These are phyloP conservation scores for Puccinia hordei DNA, from an alignment of 1,284 basidiomycete species.

Conservation along the genomic window DNA sequence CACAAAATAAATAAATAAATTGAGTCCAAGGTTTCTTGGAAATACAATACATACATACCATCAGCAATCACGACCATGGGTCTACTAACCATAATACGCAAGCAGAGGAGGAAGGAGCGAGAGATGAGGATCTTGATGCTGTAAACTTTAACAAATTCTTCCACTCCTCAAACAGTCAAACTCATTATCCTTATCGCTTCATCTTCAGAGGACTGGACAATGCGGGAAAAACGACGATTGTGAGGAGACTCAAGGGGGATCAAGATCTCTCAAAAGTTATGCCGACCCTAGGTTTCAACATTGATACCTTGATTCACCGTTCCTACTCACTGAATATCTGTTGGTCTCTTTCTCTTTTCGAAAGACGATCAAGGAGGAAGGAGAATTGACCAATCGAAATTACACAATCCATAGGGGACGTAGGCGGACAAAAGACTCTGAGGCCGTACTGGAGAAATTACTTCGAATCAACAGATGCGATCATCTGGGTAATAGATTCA, in stretches of 20 bases:
- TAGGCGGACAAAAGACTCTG: constrained; percentile 91
- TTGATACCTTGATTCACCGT: constrained; percentile 83
- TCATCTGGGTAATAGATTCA: constrained; percentile 99
- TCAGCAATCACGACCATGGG: constrained; percentile 64
- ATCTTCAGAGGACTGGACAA: constrained; percentile 87
- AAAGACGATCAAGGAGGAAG: constrained; percentile 15
- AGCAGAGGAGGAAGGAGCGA: constrained; percentile 89
- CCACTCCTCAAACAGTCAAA: neutral
- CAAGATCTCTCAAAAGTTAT: constrained; percentile 77
- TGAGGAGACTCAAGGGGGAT: constrained; percentile 90
- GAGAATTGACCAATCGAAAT: constrained; percentile 19
- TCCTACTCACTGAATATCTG: constrained; percentile 33
- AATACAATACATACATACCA: no score
- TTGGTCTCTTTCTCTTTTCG: constrained; percentile 30
- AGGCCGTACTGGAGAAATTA: constrained; percentile 99
- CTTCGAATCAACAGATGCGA: constrained; percentile 96
- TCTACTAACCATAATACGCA: constrained; percentile 92
- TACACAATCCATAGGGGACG: constrained; percentile 77
- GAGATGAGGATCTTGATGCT: constrained; percentile 96
- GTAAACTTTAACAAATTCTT: constrained; percentile 62
- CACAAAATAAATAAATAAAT: no score
- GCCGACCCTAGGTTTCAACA: constrained; percentile 97
- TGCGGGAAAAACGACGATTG: constrained; percentile 96
- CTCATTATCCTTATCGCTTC: neutral
- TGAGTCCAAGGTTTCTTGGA: no score